Evolutionary conservation across 176 grass and related monocot genomes (phyloP), one percentile per base, ranked within the genome.

Genomic region (Aegilops bicornis): DNA sequence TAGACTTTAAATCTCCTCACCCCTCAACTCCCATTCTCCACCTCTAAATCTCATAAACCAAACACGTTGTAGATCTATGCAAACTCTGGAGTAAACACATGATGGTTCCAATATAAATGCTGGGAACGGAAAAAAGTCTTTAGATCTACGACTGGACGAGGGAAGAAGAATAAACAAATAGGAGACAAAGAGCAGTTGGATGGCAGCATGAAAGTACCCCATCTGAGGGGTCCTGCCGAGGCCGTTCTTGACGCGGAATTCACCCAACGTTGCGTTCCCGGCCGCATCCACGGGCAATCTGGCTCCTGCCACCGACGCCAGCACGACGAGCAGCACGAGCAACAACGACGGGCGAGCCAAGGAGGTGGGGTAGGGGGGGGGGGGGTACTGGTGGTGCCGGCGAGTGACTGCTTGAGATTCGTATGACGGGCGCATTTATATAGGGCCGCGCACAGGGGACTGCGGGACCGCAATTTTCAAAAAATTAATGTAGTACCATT

Each of bases 191-290:
- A 23, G 22, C 7, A 6, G 36, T 19, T 25, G 35, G 48, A 17
- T 16, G 14, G 48, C 48, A 52, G 5, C 48, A 17, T 69, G 15
- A 25, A 75, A 22, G 58, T 19, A 30, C 96, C 96, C 96, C 96
- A 98, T 98, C 78, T 92, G 95, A 79, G 95, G 95, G 86, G 93
- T 92, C 9, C 61, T 64, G 70, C 87, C 95, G 56, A 93, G 91
- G 73, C 95, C 88, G 91, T 98, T 95, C 82, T 89, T 86, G 12
- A 76, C 66, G 13, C 58, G 45, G 23, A 82, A 71, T 37, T 81
- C 83, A 64, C 45, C 89, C 16, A 64, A 87, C 15, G 90, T 89
- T 76, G 43, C 80, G 79, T 90, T 93, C 58, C 48, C 64, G 3
- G 76, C 77, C 25, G 6, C 58, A 54, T 56, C 52, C 12, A 74